phyloP scores from a whole-genome alignment of 495 filamentous ascomycete genomes.

The Parathielavia hyrcaniae region DNA sequence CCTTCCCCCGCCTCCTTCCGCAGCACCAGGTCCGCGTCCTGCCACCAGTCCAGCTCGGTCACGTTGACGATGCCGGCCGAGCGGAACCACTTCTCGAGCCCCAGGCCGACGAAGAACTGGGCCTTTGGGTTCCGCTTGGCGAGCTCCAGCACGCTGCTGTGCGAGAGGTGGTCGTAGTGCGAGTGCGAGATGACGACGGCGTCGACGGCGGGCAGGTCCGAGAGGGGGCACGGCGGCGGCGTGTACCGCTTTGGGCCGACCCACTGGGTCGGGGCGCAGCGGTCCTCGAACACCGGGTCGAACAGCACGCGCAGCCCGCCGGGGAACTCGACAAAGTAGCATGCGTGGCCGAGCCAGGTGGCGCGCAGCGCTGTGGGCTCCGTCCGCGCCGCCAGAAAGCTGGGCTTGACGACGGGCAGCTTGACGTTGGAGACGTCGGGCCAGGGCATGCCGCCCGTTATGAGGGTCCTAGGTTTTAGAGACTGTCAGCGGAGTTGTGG shows the following conservation, averaged over 20 bases:
- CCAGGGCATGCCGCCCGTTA: conserved; percentile 57
- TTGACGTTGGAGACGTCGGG: conserved; percentile 56
- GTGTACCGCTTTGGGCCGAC: conserved; percentile 78
- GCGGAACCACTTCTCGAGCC: conserved; percentile 83
- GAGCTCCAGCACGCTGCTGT: conserved; percentile 65
- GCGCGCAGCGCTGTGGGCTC: conserved; percentile 58
- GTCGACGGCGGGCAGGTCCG: conserved; percentile 78
- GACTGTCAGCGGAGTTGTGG: neutral
- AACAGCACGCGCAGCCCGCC: conserved; percentile 82
- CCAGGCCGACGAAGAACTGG: conserved; percentile 83
- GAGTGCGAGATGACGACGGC: conserved; percentile 87
- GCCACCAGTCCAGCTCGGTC: conserved; percentile 96
- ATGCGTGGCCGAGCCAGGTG: conserved; percentile 96
- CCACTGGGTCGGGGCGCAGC: conserved; percentile 70
- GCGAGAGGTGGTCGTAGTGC: conserved; percentile 90
- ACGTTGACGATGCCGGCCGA: conserved; percentile 60
- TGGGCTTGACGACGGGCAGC: conserved; percentile 53
- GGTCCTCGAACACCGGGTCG: conserved; percentile 88
- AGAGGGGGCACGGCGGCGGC: conserved; percentile 65
- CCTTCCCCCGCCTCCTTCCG: conserved; percentile 29
- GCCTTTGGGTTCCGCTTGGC: conserved; percentile 65
- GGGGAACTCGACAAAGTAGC: conserved; percentile 90
- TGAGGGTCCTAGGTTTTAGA: conserved; percentile 44
- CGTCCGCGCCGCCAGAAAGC: conserved; percentile 57
- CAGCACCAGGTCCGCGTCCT: conserved; percentile 66